Percentiles rank a stretch among this genome's conserved stretches.
Conservation (phyloP, 2,329 filamentous ascomycete genomes). For the Penicillium decumbens region DNA sequence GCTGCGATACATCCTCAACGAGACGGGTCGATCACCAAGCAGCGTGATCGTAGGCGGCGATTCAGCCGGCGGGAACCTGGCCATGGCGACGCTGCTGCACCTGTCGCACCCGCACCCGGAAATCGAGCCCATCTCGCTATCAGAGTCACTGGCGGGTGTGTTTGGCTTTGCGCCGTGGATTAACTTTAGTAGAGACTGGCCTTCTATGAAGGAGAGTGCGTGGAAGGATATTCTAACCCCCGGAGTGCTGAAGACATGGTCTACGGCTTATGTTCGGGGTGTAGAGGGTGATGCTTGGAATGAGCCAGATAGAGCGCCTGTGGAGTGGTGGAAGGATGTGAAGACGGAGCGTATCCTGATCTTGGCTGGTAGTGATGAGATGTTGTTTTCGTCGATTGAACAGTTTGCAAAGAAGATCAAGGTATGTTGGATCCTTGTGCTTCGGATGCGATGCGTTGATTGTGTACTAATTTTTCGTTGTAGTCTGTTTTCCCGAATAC, state of each 20-base stretch:
- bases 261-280: slow-evolving; percentile 43
- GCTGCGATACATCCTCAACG: slow-evolving; percentile 37
- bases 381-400: slow-evolving; percentile 43
- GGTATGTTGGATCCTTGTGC: slow-evolving; percentile 17
- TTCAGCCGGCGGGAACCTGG: slow-evolving; percentile 41
- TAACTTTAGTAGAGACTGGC: slow-evolving; percentile 43
- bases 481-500: slow-evolving; percentile 30
- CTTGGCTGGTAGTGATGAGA: slow-evolving; percentile 51
- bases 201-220: slow-evolving; percentile 43
- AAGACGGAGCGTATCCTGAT: slow-evolving; percentile 49
- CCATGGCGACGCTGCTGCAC: slow-evolving; percentile 32
- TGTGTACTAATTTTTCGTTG: not conserved
- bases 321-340: slow-evolving; percentile 51
- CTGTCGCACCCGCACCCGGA: slow-evolving; percentile 52
- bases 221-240: slow-evolving; percentile 48
- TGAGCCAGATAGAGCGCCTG: slow-evolving; percentile 46
- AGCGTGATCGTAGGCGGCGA: slow-evolving; percentile 39
- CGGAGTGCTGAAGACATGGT: slow-evolving; percentile 41
- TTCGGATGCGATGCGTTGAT: not conserved
- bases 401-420: slow-evolving; percentile 32
- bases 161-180: slow-evolving; percentile 56
- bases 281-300: slow-evolving; percentile 46
- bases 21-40: slow-evolving; percentile 28
- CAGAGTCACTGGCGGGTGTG: slow-evolving; percentile 42
- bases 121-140: slow-evolving; percentile 38